Base-by-base conservation (phyloP, 257 asterid species). In the Gardenia jasminoides region DNA sequence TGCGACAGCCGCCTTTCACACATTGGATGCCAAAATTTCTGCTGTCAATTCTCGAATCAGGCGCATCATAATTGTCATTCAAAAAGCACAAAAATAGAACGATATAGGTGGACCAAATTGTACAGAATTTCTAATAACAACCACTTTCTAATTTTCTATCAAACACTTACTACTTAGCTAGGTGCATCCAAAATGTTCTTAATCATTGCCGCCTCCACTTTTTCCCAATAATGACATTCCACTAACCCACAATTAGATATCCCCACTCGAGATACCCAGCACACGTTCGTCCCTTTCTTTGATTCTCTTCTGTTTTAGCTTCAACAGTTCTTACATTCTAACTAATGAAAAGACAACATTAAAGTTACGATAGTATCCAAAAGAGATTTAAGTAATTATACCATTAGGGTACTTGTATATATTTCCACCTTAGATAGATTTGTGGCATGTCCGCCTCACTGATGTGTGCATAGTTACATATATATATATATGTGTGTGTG, bases 31-130 rank as follows among this genome's bases (percentile, higher is more conserved):
- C 30, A 73, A 70, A 31, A 50, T 48, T 28, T 72, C 7, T 7
- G 59, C 7, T 30, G 41, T 50, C 47, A 22, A 50, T 17, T 50
- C 17, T 61, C 15, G 58, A 46, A 44, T 76, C 64, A 39, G 30
- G 65, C 26, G 5, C 6, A 28, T 36, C 41, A 36, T 36, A 36
- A 36, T 36, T 36, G 41, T 36, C 2, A 4, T 36, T 36, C 41
- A 36, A 36, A 36, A 36, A 36, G 41, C 2, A 36, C 41, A 36
- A 36, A 36, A 36, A 4, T 3, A 36, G 41, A 36, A 36, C 4
- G 41, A 44, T 65, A 24, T 19, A 47, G 41, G 74, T 67, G 80
- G 74, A 66, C 74, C 62, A 65, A 66, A 66, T 48, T 54, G 20
- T 16, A 28, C 30, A 72, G 62, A 1, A 31, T 30, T 22, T 48